Evolutionary conservation across 2,329 filamentous ascomycete species (phyloP).

Genomic region (Ceratocystis colombiana): DNA sequence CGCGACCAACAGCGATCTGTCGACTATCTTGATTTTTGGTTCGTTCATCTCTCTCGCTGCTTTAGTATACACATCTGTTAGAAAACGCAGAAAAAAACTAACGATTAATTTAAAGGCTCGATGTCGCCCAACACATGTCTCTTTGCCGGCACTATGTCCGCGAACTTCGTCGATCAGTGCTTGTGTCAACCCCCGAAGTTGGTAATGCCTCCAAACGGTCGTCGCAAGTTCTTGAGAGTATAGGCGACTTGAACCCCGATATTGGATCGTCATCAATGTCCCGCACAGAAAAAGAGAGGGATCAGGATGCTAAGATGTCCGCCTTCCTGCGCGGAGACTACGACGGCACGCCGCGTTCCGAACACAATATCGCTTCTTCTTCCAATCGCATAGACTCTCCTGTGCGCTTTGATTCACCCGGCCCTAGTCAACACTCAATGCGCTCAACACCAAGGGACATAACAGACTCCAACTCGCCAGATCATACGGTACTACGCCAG

Average conservation of each 20-base stretch:
- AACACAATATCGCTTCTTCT: slow-evolving; percentile 10
- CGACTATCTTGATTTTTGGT: slow-evolving; percentile 98
- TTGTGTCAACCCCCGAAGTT: slow-evolving; percentile 83
- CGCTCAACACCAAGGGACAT: slow-evolving; percentile 50
- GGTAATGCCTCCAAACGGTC: slow-evolving; percentile 79
- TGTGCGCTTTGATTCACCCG: slow-evolving; percentile 44
- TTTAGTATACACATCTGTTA: background rate
- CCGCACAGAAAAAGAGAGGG: slow-evolving; percentile 59
- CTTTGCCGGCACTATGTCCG: slow-evolving; percentile 94
- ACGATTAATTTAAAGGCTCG: slow-evolving; percentile 55
- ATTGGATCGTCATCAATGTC: slow-evolving; percentile 53
- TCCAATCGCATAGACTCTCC: slow-evolving; percentile 18
- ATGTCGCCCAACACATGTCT: slow-evolving; percentile 98
- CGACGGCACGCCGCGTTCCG: slow-evolving; percentile 26
- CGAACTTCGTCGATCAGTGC: slow-evolving; percentile 82
- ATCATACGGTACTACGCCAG: slow-evolving; percentile 72
- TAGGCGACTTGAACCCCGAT: slow-evolving; percentile 55
- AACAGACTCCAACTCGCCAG: slow-evolving; percentile 70
- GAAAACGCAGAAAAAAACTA: background rate
- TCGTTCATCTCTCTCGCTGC: slow-evolving; percentile 31
- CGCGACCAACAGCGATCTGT: slow-evolving; percentile 95
- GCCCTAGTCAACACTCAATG: slow-evolving; percentile 41
- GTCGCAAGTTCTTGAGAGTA: slow-evolving; percentile 63
- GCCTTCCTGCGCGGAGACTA: slow-evolving; percentile 67
- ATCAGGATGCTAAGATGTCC: slow-evolving; percentile 81